These are phyloP conservation scores for Calycina marina DNA, from an alignment of 2,329 filamentous ascomycete genomes.

Conservation along the genomic window DNA sequence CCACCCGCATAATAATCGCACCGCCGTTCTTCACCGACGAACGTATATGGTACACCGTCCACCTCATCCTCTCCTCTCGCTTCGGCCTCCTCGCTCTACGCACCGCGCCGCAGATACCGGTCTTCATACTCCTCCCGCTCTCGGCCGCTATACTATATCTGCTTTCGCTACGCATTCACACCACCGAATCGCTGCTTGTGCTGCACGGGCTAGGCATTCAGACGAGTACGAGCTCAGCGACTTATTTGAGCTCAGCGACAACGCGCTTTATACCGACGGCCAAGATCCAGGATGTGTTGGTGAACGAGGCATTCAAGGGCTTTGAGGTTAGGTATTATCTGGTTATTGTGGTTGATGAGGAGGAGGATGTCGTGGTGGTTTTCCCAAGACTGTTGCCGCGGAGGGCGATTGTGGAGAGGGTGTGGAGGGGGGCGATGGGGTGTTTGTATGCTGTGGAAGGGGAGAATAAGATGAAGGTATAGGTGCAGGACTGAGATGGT, in stretches of 20 bases:
- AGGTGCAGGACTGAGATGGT: conserved; percentile 7
- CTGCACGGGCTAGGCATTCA: conserved; percentile 84
- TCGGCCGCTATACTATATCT: conserved; percentile 28
- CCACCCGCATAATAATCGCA: conserved; percentile 1
- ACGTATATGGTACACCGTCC: conserved; percentile 18
- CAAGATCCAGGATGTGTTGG: conserved; percentile 81
- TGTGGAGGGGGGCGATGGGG: conserved; percentile 74
- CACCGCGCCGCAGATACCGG: conserved; percentile 23
- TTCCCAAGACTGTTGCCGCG: conserved; percentile 72
- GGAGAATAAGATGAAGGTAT: conserved; percentile 11
- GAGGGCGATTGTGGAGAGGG: conserved; percentile 62
- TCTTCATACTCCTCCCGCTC: conserved; percentile 27
- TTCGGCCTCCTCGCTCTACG: conserved; percentile 22
- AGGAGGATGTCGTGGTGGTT: conserved; percentile 83
- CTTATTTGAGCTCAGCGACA: conserved; percentile 46
- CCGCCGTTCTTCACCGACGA: conserved; percentile 8
- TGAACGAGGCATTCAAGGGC: conserved; percentile 87
- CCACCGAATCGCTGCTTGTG: conserved; percentile 74
- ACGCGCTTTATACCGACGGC: conserved; percentile 81
- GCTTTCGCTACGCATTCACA: conserved; percentile 32
- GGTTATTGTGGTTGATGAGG: conserved; percentile 77
- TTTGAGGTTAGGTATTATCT: conserved; percentile 87
- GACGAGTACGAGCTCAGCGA: conserved; percentile 57
- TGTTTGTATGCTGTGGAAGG: conserved; percentile 62
- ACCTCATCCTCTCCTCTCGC: conserved; percentile 16